Base-by-base conservation (phyloP, 495 filamentous ascomycete species). In the Entonaema liquescens region DNA sequence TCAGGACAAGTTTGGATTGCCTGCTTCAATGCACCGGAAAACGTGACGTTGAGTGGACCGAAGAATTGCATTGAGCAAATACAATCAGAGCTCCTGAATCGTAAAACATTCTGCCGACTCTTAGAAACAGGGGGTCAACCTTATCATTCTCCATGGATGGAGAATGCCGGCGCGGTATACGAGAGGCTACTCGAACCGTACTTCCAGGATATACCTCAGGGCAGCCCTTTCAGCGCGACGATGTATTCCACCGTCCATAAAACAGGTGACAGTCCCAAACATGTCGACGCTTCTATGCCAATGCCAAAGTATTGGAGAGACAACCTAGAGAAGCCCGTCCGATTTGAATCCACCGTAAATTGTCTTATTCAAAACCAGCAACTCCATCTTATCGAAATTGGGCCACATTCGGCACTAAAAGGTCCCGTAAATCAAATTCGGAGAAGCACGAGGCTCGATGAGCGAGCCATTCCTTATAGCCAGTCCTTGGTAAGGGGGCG, bases 11-110 rank as follows among this genome's bases (percentile, higher is more conserved):
- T 47, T 7, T 17, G 42, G 5, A 9, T 47, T 4, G 42, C 42
- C 17, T 47, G 42, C 21, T 47, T 47, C 19, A 47, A 47, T 21
- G 6, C 42, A 11, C 42, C 8, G 13, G 70, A 70, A 0, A 86
- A 78, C 17, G 70, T 80, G 11, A 87, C 86, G 7, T 44, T 87
- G 0, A 84, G 83, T 1, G 85, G 85, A 0, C 76, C 80, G 38
- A 64, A 67, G 7, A 69, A 74, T 1, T 79, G 72, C 6, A 80
- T 89, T 12, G 75, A 81, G 3, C 50, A 21, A 5, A 23, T 59
- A 19, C 36, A 47, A 25, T 13, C 12, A 21, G 26, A 59, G 23
- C 21, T 59, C 19, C 23, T n/a, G 38, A 15, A 52, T 28, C 29
- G 40, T 12, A 53, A 62, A 19, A 62, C 9, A 38, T 62, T 54